Base-by-base conservation (phyloP, 202 grass and related monocot species). In the Thinopyrum obtusiflorum region DNA sequence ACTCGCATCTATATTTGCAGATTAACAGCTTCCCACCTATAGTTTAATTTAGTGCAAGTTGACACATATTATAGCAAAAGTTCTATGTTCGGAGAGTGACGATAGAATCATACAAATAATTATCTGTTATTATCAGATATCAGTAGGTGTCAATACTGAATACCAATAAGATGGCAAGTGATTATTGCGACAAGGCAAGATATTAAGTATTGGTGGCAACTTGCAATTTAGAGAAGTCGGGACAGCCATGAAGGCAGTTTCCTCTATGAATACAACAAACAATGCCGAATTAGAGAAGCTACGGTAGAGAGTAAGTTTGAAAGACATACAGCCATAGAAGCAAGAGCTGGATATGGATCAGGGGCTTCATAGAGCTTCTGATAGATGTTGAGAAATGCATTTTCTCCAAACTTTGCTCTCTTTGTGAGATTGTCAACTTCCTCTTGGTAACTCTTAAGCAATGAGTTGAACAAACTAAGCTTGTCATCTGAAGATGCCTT, bases 351-450 rank as follows among this genome's bases (percentile, higher is more conserved):
- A 91, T 99, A 99, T 31, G 92, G 97, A 89, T 99, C 97, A 84
- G 97, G 97, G 72, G 97, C 97, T 94, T 99, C 97, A 90, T 99
- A 99, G 29, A 99, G 89, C 78, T 99, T 99, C 92, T 99, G 94
- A 66, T 99, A 99, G 64, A 99, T 99, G 88, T 99, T 99, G 85
- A 99, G 97, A 93, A 99, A 99, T 37, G 97, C 82, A 94, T 99
- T 99, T 93, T 99, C 97, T 68, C 97, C 97, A 36, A 99, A 99
- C 64, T 99, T 99, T 60, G 97, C 97, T 91, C 97, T 97, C 89
- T 99, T 99, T 68, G 97, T 99, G 78, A 99, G 90, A 76, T 99
- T 99, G 82, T 99, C 97, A 77, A 99, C 97, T 88, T 97, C 97
- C 79, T 99, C 97, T 87, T 99, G 97, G 65, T 97, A 99, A 87